Conservation (phyloP, 345 rosid genomes). For the Streptanthus diversifolius region DNA sequence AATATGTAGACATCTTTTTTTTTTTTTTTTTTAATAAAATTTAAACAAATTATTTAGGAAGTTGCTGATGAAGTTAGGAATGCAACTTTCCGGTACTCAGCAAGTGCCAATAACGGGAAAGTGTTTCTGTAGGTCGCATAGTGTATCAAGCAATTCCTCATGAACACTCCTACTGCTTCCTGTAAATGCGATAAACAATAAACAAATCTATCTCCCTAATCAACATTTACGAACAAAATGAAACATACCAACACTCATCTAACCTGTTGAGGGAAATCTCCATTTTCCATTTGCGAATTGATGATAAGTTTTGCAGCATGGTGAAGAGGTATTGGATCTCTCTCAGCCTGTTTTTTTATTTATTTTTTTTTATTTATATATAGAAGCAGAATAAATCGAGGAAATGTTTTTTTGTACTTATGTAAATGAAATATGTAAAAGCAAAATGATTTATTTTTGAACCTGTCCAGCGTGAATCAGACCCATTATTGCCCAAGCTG, state of each 20-base stretch:
- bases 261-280: slow-evolving; percentile 75
- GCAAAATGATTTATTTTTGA: not conserved
- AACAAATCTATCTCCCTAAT: not conserved
- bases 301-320: slow-evolving; percentile 62
- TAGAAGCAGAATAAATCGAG: not conserved
- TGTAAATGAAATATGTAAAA: not conserved
- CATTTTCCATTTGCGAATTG: slow-evolving; percentile 58
- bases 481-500: slow-evolving; percentile 60
- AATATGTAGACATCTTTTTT: too few species aligned
- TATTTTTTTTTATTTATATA: too few species aligned
- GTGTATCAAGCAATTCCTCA: slow-evolving; percentile 60
- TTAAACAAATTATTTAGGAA: not conserved
- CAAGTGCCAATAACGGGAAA: slow-evolving; percentile 64
- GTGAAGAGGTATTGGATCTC: slow-evolving; percentile 62
- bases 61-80: not conserved
- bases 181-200: slow-evolving; percentile 12
- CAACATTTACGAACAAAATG: not conserved
- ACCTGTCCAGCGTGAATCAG: slow-evolving; percentile 51
- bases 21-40: not conserved
- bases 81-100: slow-evolving; percentile 42
- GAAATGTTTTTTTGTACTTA: not conserved
- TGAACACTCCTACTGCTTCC: slow-evolving; percentile 62
- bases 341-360: slow-evolving; percentile 43
- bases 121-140: slow-evolving; percentile 65
- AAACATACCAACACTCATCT: not conserved